Evolutionary conservation across 176 grass and related monocot species (phyloP).

Genomic region (Triticum dicoccoides): DNA sequence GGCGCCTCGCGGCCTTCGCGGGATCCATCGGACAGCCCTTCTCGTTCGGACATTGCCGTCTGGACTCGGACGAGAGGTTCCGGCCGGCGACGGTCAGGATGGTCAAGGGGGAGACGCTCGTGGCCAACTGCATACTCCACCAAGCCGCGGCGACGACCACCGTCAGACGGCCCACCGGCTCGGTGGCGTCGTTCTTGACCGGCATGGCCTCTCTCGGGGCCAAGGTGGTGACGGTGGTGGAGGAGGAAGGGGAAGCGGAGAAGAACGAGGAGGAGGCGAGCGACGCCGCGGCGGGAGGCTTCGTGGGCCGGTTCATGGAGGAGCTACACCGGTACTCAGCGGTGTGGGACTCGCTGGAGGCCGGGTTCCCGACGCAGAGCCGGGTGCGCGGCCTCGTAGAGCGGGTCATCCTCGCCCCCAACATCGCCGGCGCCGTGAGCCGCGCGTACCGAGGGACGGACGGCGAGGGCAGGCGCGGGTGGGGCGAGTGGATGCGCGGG

Average conservation of each 20-base stretch:
- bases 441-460: slow-evolving; percentile 42
- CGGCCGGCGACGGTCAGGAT: slow-evolving; percentile 41
- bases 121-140: slow-evolving; percentile 65
- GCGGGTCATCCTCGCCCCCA: slow-evolving; percentile 58
- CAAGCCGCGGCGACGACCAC: slow-evolving; percentile 31
- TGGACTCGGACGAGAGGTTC: slow-evolving; percentile 67
- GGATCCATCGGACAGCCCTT: slow-evolving; percentile 65
- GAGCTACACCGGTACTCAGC: slow-evolving; percentile 61
- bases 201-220: slow-evolving; percentile 49
- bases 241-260: slow-evolving; percentile 42
- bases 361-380: slow-evolving; percentile 66
- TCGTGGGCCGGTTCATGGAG: slow-evolving; percentile 60
- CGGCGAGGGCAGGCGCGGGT: slow-evolving; percentile 26
- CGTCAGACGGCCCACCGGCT: slow-evolving; percentile 22
- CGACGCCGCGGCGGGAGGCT: slow-evolving; percentile 4
- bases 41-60: slow-evolving; percentile 63
- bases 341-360: slow-evolving; percentile 71
- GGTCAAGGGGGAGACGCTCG: slow-evolving; percentile 63
- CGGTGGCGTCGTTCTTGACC: slow-evolving; percentile 49
- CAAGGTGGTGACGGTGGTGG: slow-evolving; percentile 56
- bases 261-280: slow-evolving; percentile 18
- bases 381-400: slow-evolving; percentile 60
- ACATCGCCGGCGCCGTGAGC: slow-evolving; percentile 61
- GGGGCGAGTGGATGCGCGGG: slow-evolving; percentile 62
- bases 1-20: slow-evolving; percentile 62